Base-by-base conservation (phyloP, 345 rosid genomes). In the Pistacia integerrima region DNA sequence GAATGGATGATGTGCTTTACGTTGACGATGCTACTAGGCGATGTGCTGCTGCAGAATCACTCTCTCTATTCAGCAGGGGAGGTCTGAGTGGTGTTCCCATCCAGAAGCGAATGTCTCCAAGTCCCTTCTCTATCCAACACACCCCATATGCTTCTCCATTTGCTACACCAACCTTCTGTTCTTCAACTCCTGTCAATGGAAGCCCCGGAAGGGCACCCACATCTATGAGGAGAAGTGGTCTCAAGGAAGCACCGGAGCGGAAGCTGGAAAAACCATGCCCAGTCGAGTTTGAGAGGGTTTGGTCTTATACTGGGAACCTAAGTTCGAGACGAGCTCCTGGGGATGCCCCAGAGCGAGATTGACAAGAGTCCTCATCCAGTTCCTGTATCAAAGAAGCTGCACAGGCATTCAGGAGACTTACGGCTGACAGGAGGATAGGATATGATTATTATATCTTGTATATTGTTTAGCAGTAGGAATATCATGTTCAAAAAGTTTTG, bases 1-100 rank as follows among this genome's bases (percentile, higher is more conserved):
- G 98, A 81, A 92, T 97, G 73, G 98, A 97, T 4, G 99, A 94
- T 73, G 97, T 97, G 72, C 84, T 94, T n/a, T 94, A 83, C 36
- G 99, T 89, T 30, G 97, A 97, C 64, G 98, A 97, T 76, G 86
- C 97, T 25, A 81, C 72, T 55, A 91, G 84, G 75, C 81, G 82
- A 79, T 83, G 86, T 67, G 87, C 90, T 33, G 89, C 82, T 10
- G 84, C 89, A 16, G 96, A 92, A 81, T 85, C 97, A 9, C 52
- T 79, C 28, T 84, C 98, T 60, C 80, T 97, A 18, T 92, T 91
- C 83, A 67, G 89, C 82, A 82, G 91, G 74, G 90, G 82, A 48
- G 89, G 90, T 30, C 68, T 85, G 28, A 87, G 89, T 56, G 92
- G 90, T 41, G 86, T 82, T 72, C 93, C 93, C 4, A 79, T 88